These are phyloP conservation scores for Immersiella caudata DNA, from an alignment of 495 filamentous ascomycete genomes.

Conservation along the genomic window DNA sequence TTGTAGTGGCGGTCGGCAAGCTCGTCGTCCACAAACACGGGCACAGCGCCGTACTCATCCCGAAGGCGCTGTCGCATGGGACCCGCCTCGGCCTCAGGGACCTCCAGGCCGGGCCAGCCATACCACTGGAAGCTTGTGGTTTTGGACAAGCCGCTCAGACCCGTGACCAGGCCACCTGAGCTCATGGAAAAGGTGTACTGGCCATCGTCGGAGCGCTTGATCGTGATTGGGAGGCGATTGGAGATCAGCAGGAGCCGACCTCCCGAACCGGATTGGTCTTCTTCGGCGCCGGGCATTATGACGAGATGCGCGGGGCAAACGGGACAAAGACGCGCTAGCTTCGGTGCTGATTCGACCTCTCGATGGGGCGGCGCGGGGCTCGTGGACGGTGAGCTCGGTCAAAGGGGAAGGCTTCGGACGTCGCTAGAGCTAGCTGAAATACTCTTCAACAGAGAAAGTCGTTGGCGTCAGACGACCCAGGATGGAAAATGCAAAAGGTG, in stretches of 20 bases:
- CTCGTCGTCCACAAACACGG: constrained; percentile 78
- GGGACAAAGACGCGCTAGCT: not conserved
- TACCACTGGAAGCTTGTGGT: constrained; percentile 96
- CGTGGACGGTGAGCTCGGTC: not conserved
- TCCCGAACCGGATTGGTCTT: constrained; percentile 23
- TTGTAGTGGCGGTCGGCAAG: constrained; percentile 83
- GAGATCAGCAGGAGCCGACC: constrained; percentile 79
- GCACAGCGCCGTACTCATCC: constrained; percentile 72
- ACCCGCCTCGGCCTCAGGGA: constrained; percentile 69
- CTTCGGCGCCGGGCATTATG: constrained; percentile 37
- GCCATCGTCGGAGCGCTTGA: constrained; percentile 82
- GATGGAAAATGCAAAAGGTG: not conserved
- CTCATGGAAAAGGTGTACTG: constrained; percentile 90
- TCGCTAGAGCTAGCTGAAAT: no score
- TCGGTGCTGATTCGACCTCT: not conserved
- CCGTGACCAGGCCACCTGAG: constrained; percentile 90
- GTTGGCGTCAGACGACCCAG: not conserved
- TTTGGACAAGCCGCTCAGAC: constrained; percentile 85
- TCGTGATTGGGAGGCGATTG: constrained; percentile 92
- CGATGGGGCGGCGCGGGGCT: not conserved
- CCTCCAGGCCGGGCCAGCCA: constrained; percentile 91
- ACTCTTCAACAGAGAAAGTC: not conserved
- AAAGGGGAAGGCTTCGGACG: not conserved
- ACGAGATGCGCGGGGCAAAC: not conserved
- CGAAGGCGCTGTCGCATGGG: constrained; percentile 69